Percentiles rank a stretch among this genome's conserved stretches.
Evolutionary conservation across 2,329 filamentous ascomycete species (phyloP).

Genomic region (Calonectria ilicicola): DNA sequence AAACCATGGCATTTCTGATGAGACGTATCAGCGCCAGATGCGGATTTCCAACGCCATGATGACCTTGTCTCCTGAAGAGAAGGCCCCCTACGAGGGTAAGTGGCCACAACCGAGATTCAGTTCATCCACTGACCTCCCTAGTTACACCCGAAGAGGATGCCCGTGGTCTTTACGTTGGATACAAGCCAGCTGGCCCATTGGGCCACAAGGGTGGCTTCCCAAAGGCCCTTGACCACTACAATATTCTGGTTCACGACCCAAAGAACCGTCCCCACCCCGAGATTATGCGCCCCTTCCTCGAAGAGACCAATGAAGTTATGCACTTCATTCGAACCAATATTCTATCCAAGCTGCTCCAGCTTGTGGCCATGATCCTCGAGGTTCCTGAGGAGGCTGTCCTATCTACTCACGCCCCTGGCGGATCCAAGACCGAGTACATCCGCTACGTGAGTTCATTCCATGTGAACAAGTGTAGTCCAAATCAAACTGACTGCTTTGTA

Average conservation of each 20-base stretch:
- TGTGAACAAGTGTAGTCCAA: rapidly evolving
- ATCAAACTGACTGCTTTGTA: conserved; percentile 4
- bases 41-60: conserved; percentile 43
- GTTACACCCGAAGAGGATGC: conserved; percentile 45
- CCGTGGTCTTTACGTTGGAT: conserved; percentile 44
- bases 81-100: conserved; percentile 43
- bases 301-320: conserved; percentile 43
- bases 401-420: conserved; percentile 49
- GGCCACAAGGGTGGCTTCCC: conserved; percentile 31
- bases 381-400: conserved; percentile 52
- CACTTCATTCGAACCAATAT: conserved; percentile 43
- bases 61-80: conserved; percentile 42
- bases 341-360: conserved; percentile 49
- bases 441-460: conserved; percentile 43
- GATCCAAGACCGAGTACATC: conserved; percentile 52
- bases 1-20: conserved; percentile 44
- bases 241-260: conserved; percentile 35
- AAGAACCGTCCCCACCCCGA: conserved; percentile 39
- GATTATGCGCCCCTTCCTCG: conserved; percentile 35
- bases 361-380: conserved; percentile 53
- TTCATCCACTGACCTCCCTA: background rate
- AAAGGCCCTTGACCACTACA: conserved; percentile 31
- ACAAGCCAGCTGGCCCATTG: conserved; percentile 40
- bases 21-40: conserved; percentile 42
- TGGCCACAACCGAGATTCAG: background rate